Base-by-base conservation (phyloP, 1,139 yeast species). In the Kazachstania sp. region DNA sequence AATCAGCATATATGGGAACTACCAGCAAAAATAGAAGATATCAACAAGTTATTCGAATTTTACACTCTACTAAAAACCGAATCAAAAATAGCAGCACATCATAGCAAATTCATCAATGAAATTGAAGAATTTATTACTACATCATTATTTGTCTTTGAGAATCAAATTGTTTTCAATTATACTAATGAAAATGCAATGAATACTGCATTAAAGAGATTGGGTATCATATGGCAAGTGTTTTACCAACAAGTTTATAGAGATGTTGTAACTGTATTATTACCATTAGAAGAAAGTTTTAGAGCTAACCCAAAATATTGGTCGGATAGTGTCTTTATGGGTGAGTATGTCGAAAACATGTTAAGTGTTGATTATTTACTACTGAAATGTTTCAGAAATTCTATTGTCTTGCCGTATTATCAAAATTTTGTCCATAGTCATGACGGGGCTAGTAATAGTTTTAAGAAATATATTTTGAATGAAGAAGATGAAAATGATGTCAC, bases 251-350 rank as follows among this genome's bases (percentile, higher is more conserved):
- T 79, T 1, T 68, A 77, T 45, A 80, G 79, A 45, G 79, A 80
- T 55, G 65, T 81, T 37, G 75, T 78, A 47, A 83, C 83, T 1
- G 73, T 79, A 0, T 73, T 82, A 48, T 56, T 79, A 37, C 87
- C 88, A 0, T 56, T 83, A 23, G 84, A 81, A 46, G 50, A 45
- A 11, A 58, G 56, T 43, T 61, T 60, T 18, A 53, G 50, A 20
- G 41, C 43, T 0, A 52, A 56, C 39, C 43, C 47, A 1, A 50
- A 51, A 41, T 55, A 54, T 44, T 54, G 59, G 60, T n/a, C 61
- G 64, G 42, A 52, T 57, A 44, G 55, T 60, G 51, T 61, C 60
- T 32, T 60, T 65, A 23, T 58, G 53, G 52, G 65, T 64, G 29
- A 20, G 4, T 34, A 34, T 16, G 36, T 41, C 5, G 42, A 39